phyloP scores from a whole-genome alignment of 139 green algal genomes.

The Microglena sp. region DNA sequence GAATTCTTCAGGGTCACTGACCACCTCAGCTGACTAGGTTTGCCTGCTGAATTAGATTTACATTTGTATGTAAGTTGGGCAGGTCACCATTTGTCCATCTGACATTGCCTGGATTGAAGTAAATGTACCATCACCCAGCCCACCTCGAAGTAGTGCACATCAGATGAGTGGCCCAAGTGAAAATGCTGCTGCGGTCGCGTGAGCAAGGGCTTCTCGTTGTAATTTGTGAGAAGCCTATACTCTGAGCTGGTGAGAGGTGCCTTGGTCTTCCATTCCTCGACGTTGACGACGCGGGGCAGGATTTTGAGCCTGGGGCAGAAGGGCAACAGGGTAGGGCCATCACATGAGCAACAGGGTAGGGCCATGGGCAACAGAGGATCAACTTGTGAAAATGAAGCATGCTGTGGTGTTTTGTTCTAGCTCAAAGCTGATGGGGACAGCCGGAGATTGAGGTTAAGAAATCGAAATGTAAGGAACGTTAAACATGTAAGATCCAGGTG shows the following conservation, averaged over 20 bases:
- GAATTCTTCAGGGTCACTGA: too few species aligned
- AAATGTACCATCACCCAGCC: too few species aligned
- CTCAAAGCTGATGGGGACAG: not conserved
- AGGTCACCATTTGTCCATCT: too few species aligned
- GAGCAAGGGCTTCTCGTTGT: slow-evolving; percentile 83
- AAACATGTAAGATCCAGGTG: not conserved
- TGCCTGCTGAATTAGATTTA: too few species aligned
- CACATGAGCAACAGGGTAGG: too few species aligned
- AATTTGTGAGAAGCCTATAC: slow-evolving; percentile 54
- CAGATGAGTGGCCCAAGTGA: not conserved
- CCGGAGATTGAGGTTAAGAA: not conserved
- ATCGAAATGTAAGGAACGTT: not conserved
- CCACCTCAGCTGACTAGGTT: too few species aligned
- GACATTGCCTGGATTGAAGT: too few species aligned
- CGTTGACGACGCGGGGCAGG: slow-evolving; percentile 68
- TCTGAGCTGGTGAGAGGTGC: slow-evolving; percentile 55
- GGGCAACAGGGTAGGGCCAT: not conserved
- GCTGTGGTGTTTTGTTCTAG: not conserved
- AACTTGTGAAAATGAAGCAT: not conserved
- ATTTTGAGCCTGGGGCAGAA: slow-evolving; percentile 58
- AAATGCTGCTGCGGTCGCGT: slow-evolving; percentile 65
- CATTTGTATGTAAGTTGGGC: too few species aligned
- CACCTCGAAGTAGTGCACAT: slow-evolving; percentile 25
- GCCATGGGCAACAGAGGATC: too few species aligned
- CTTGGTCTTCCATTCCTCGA: slow-evolving; percentile 60